These are phyloP conservation scores for Neonothopanus nambi DNA, from an alignment of 1,284 basidiomycete genomes.

Conservation along the genomic window DNA sequence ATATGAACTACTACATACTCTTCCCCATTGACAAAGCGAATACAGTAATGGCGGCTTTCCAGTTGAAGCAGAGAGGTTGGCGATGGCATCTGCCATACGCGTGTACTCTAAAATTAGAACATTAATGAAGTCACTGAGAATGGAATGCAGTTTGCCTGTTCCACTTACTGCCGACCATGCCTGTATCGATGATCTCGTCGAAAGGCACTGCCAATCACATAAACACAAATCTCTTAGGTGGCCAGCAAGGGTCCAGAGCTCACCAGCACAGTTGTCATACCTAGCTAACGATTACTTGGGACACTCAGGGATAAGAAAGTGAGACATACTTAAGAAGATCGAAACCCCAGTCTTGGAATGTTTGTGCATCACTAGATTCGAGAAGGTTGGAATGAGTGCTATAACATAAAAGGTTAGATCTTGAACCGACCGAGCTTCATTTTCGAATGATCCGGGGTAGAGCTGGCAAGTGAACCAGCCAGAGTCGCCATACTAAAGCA, in stretches of 20 bases:
- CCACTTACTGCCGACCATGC: conserved; percentile 55
- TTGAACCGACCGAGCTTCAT: conserved; percentile 39
- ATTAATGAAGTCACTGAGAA: conserved; percentile 2
- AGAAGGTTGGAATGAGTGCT: background rate
- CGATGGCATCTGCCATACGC: conserved; percentile 56
- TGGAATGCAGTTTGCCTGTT: background rate
- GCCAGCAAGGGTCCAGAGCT: conserved; percentile 10
- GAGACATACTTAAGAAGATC: conserved; percentile 54
- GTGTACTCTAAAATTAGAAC: conserved; percentile 39
- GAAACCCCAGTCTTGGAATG: conserved; percentile 59
- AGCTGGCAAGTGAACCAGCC: conserved; percentile 52
- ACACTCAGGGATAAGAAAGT: conserved; percentile 1
- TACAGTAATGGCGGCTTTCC: conserved; percentile 48
- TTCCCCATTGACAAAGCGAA: conserved; percentile 60
- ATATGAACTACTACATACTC: conserved; percentile 35
- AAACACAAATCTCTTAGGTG: background rate
- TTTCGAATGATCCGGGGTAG: conserved; percentile 50
- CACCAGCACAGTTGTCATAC: conserved; percentile 59
- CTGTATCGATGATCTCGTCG: conserved; percentile 51
- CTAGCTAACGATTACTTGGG: conserved; percentile 27
- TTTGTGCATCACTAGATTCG: conserved; percentile 41
- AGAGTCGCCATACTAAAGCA: conserved; percentile 44
- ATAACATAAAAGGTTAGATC: background rate
- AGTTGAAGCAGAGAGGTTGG: conserved; percentile 39
- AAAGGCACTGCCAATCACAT: conserved; percentile 42